Evolutionary conservation across 2,329 filamentous ascomycete genomes (phyloP).

Genomic region (Colletotrichum chlorophyti): DNA sequence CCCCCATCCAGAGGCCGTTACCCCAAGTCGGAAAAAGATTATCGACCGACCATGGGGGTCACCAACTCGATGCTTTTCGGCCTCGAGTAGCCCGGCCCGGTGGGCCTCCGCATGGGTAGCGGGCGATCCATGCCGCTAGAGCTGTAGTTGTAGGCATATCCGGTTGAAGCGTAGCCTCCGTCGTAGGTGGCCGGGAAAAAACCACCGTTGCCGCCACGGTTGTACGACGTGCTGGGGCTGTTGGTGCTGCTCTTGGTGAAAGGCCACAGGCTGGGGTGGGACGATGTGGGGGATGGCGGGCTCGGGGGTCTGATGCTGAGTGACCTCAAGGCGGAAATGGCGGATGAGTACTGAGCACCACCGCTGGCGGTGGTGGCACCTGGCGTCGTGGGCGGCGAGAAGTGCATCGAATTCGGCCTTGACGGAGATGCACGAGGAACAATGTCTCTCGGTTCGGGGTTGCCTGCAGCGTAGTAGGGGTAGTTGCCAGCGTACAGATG

Average conservation of each 20-base stretch:
- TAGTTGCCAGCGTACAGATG: constrained; percentile 38
- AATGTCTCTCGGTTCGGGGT: constrained; percentile 65
- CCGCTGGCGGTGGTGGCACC: constrained; percentile 35
- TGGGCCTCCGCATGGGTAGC: constrained; percentile 60
- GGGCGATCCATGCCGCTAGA: constrained; percentile 57
- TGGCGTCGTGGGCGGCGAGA: constrained; percentile 59
- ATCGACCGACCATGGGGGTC: constrained; percentile 63
- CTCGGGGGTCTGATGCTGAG: constrained; percentile 61
- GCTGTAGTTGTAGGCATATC: constrained; percentile 47
- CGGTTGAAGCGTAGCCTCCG: constrained; percentile 44
- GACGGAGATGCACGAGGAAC: constrained; percentile 70
- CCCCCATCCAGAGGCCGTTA: too few relatives aligned
- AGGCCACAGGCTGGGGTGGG: constrained; percentile 57
- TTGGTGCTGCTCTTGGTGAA: constrained; percentile 58
- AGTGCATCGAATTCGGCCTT: constrained; percentile 61
- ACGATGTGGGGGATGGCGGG: constrained; percentile 59
- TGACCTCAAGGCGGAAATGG: constrained; percentile 62
- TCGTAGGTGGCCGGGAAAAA: constrained; percentile 63
- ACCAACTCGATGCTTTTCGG: constrained; percentile 70
- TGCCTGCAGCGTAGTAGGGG: constrained; percentile 52
- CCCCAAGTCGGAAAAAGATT: too few relatives aligned
- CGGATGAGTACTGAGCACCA: constrained; percentile 50
- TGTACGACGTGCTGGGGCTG: constrained; percentile 61
- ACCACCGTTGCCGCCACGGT: constrained; percentile 44
- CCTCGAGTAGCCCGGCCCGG: constrained; percentile 55